These are phyloP conservation scores for Alternaria sp. DNA, from an alignment of 2,329 filamentous ascomycete species.

Conservation along the genomic window DNA sequence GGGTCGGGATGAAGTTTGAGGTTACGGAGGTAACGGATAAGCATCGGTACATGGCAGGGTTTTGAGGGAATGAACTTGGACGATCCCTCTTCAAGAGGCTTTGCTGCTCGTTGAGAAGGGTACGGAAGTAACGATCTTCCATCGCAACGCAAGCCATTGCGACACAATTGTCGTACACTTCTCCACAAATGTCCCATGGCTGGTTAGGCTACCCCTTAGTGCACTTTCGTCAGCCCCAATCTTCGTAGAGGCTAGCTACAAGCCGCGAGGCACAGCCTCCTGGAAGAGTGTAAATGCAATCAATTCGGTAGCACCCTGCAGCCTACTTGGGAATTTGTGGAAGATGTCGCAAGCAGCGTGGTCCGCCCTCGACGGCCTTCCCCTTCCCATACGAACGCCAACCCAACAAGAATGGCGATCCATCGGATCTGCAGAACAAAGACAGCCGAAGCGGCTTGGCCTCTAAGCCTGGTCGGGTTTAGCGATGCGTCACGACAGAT, in stretches of 20 bases:
- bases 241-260: neutral
- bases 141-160: neutral
- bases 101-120: neutral
- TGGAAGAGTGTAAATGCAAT: neutral
- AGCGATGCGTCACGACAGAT: slow-evolving; percentile 5
- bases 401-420: neutral
- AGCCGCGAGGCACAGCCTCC: neutral
- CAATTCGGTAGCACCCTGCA: neutral
- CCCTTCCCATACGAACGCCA: neutral
- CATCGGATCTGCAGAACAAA: slow-evolving; percentile 1
- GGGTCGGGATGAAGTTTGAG: slow-evolving; percentile 67
- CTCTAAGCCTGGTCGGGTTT: neutral
- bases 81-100: neutral
- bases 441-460: slow-evolving; percentile 5
- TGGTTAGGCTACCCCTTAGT: neutral
- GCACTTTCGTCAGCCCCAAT: neutral
- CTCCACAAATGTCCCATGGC: neutral
- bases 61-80: slow-evolving; percentile 23
- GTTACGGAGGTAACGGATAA: slow-evolving; percentile 65
- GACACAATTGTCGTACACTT: neutral
- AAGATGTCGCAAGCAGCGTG: neutral
- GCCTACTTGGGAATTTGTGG: neutral
- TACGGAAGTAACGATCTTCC: neutral
- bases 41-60: slow-evolving; percentile 62
- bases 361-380: neutral